Evolutionary conservation across 225 moss, liverwort and hornwort genomes (phyloP).

Genomic region (Neckera pumila): DNA sequence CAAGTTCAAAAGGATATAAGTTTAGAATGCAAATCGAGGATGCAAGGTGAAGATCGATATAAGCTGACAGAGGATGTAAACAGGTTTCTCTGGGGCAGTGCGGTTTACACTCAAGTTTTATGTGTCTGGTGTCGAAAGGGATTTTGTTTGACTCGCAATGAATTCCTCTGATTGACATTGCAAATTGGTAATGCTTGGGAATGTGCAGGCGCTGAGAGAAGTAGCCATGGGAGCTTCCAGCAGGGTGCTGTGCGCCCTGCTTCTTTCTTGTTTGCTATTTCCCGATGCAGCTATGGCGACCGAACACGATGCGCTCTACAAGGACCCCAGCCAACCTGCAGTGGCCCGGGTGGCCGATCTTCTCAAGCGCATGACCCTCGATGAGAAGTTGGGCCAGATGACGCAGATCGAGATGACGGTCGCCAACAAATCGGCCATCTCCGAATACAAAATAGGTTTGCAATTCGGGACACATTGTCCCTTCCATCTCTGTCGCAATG

Average conservation of each 20-base stretch:
- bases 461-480: not conserved
- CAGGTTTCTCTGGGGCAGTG: too few species aligned
- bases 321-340: slow-evolving; percentile 57
- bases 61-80: not conserved
- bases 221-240: slow-evolving; percentile 1
- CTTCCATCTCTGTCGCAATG: not conserved
- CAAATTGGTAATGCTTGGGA: not conserved
- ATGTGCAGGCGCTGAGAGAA: not conserved
- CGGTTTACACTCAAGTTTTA: not conserved
- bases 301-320: slow-evolving; percentile 33
- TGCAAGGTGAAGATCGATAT: not conserved
- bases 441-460: slow-evolving; percentile 35
- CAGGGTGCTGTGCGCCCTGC: not conserved
- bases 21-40: not conserved
- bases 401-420: slow-evolving; percentile 76
- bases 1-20: not conserved
- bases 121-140: not conserved
- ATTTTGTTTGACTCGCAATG: not conserved
- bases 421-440: slow-evolving; percentile 24
- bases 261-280: not conserved
- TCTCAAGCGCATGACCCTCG: slow-evolving; percentile 60
- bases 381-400: slow-evolving; percentile 91
- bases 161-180: not conserved
- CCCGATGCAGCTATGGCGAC: not conserved
- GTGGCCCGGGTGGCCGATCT: slow-evolving; percentile 48